phyloP scores from a whole-genome alignment of 352 stramenopile species.

The Globisporangium heterothallicum region DNA sequence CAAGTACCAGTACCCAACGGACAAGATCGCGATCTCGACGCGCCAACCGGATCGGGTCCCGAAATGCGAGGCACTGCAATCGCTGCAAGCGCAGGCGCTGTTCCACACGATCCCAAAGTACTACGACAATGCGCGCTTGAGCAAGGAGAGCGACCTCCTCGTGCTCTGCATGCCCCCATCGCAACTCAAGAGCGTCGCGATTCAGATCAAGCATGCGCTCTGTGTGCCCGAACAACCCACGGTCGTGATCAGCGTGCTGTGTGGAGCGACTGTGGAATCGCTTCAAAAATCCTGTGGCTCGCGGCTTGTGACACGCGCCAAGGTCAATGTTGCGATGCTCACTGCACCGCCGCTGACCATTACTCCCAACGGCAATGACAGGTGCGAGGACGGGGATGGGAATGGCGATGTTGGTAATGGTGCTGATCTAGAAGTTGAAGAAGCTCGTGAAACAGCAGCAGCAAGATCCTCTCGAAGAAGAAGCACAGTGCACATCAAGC shows the following conservation, averaged over 20 bases:
- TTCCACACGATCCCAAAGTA: conserved; percentile 38
- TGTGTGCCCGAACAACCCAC: conserved; percentile 17
- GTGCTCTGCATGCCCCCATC: conserved; percentile 60
- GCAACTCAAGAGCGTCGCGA: conserved; percentile 61
- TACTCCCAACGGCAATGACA: neutral
- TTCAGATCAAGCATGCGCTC: conserved; percentile 61
- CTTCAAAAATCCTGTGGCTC: conserved; percentile 45
- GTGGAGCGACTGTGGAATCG: conserved; percentile 30
- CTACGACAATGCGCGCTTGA: conserved; percentile 55
- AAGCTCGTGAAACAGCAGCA: neutral
- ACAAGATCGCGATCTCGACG: conserved; percentile 41
- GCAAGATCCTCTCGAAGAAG: neutral
- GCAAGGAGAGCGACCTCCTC: conserved; percentile 47
- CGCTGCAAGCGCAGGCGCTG: conserved; percentile 15
- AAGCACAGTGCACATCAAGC: neutral
- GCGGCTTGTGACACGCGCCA: conserved; percentile 27
- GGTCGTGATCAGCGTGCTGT: conserved; percentile 43
- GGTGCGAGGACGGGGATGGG: conserved; percentile 1
- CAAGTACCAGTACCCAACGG: conserved; percentile 26
- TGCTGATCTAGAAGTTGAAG: neutral
- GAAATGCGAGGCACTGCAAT: conserved; percentile 29
- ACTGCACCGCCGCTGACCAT: neutral
- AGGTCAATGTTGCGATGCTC: conserved; percentile 23
- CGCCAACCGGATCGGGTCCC: conserved; percentile 48
- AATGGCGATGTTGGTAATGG: conserved; percentile 7